Evolutionary conservation across 2,329 filamentous ascomycete species (phyloP).

Genomic region (Cryphonectria nitschkei): DNA sequence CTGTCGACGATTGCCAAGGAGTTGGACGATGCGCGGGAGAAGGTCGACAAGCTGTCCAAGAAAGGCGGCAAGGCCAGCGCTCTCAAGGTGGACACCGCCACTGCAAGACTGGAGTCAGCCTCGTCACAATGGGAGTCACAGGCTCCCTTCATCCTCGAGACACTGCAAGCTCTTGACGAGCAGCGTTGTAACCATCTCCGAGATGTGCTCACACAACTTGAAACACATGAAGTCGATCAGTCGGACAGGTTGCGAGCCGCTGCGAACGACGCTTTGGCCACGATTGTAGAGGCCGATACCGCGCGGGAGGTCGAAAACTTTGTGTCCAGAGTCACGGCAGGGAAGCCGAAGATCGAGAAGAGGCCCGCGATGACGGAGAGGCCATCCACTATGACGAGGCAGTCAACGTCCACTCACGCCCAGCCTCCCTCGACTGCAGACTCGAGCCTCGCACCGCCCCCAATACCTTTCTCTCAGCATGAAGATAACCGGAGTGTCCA

Average conservation of each 20-base stretch:
- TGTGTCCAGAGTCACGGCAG: slow-evolving; percentile 47
- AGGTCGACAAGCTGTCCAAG: slow-evolving; percentile 79
- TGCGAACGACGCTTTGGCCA: slow-evolving; percentile 79
- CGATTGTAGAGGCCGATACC: slow-evolving; percentile 84
- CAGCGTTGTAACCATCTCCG: slow-evolving; percentile 85
- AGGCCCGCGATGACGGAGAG: slow-evolving; percentile 39
- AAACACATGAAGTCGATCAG: slow-evolving; percentile 89
- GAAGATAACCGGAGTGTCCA: slow-evolving; percentile 52
- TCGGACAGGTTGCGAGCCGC: slow-evolving; percentile 75
- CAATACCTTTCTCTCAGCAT: slow-evolving; percentile 32
- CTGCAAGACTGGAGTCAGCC: slow-evolving; percentile 75
- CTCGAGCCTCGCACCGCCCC: slow-evolving; percentile 24
- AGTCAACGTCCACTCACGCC: slow-evolving; percentile 44
- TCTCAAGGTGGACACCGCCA: slow-evolving; percentile 76
- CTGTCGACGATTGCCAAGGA: slow-evolving; percentile 80
- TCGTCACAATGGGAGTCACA: slow-evolving; percentile 89
- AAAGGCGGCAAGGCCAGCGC: slow-evolving; percentile 78
- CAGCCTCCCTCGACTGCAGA: slow-evolving; percentile 27
- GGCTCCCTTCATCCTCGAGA: slow-evolving; percentile 93
- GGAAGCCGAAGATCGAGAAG: slow-evolving; percentile 49
- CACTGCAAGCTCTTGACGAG: slow-evolving; percentile 88
- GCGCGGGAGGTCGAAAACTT: slow-evolving; percentile 84
- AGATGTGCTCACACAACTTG: slow-evolving; percentile 87
- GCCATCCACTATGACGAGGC: slow-evolving; percentile 37
- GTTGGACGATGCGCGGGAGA: slow-evolving; percentile 81